phyloP scores from a whole-genome alignment of 2,329 filamentous ascomycete species.

The Didymella pinodella region DNA sequence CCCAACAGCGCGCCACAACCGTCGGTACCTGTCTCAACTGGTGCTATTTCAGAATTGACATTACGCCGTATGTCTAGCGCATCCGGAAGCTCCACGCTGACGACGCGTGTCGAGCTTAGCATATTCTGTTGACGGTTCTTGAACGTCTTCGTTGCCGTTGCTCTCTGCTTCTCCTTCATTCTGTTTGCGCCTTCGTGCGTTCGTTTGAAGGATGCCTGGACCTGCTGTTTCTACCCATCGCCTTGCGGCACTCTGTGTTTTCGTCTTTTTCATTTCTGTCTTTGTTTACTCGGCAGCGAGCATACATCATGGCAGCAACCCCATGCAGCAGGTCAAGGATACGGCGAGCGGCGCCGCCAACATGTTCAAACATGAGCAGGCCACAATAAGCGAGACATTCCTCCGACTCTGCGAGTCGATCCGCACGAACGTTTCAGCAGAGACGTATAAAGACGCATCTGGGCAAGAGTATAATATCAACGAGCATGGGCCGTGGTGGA shows the following conservation, averaged over 20 bases:
- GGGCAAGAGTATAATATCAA: conserved; percentile 24
- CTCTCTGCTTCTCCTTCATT: neutral
- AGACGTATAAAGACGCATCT: conserved; percentile 21
- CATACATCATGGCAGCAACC: conserved; percentile 17
- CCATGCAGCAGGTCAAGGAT: conserved; percentile 25
- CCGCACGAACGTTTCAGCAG: conserved; percentile 19
- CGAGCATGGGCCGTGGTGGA: conserved; percentile 35
- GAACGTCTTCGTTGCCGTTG: neutral
- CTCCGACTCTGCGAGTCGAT: conserved; percentile 24
- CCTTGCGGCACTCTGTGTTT: conserved; percentile 7
- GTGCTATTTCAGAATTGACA: neutral
- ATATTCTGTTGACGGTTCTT: neutral
- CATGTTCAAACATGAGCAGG: conserved; percentile 22
- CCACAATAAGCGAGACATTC: conserved; percentile 21
- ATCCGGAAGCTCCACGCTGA: conserved; percentile 9
- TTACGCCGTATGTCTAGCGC: conserved; percentile 1
- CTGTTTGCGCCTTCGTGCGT: neutral
- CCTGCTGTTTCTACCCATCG: conserved; percentile 10
- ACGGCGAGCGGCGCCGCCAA: conserved; percentile 23
- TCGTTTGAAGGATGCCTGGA: conserved; percentile 7
- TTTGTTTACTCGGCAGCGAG: conserved; percentile 23
- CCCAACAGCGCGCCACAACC: neutral
- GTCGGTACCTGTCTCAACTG: conserved; percentile 2
- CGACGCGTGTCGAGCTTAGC: neutral
- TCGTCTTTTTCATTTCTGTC: conserved; percentile 21